Evolutionary conservation across 2,329 filamentous ascomycete genomes (phyloP).

Genomic region (Monilinia laxa): DNA sequence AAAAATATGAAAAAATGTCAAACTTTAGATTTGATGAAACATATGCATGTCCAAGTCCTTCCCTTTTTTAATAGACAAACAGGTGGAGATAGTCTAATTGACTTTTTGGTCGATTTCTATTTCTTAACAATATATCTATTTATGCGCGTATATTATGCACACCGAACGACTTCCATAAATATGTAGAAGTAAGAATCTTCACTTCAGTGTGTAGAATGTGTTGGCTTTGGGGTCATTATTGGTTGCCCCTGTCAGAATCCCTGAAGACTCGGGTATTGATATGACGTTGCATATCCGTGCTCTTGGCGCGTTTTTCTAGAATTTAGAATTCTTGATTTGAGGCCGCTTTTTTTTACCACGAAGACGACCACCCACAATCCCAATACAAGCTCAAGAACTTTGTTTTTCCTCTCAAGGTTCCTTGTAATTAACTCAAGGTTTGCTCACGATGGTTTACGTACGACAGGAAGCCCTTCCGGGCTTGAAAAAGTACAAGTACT

Average conservation of each 20-base stretch:
- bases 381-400: conserved; percentile 9
- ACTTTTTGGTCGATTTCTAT: neutral
- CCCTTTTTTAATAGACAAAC: neutral
- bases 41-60: neutral
- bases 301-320: conserved; percentile 27
- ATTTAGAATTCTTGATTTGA: conserved; percentile 20
- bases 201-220: conserved; percentile 10
- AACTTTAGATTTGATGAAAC: neutral
- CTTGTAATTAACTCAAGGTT: neutral
- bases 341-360: neutral
- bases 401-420: neutral
- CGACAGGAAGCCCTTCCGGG: conserved; percentile 85
- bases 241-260: conserved; percentile 21
- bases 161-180: neutral
- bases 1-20: conserved; percentile 24
- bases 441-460: conserved; percentile 80
- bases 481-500: conserved; percentile 95
- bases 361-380: neutral
- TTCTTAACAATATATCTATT: neutral
- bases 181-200: neutral
- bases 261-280: conserved; percentile 20
- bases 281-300: conserved; percentile 19
- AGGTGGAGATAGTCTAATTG: neutral
- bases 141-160: neutral
- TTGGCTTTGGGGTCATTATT: conserved; percentile 1